Conservation (phyloP, 2,329 filamentous ascomycete species). For the Fusarium armeniacum region DNA sequence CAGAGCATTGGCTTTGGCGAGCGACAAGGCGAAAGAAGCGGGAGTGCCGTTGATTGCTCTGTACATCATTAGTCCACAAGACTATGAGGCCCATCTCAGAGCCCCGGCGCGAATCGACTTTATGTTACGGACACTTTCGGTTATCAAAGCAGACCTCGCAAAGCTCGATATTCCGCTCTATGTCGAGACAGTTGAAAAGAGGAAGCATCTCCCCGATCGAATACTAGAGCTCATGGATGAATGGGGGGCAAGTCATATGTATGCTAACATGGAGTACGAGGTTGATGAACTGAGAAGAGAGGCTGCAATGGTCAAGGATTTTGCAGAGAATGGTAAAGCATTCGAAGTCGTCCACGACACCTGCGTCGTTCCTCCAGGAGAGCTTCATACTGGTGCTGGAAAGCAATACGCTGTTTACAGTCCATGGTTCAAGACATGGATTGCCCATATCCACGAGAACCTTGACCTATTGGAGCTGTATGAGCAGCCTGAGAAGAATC, state of each 20-base stretch:
- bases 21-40: constrained; percentile 73
- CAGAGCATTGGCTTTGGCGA: constrained; percentile 76
- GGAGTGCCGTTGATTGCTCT: constrained; percentile 80
- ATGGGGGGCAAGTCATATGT: constrained; percentile 83
- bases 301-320: constrained; percentile 71
- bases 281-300: constrained; percentile 90
- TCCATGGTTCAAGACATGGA: constrained; percentile 85
- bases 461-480: constrained; percentile 74
- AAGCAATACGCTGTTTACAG: constrained; percentile 88
- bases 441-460: constrained; percentile 78
- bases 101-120: constrained; percentile 84
- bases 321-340: constrained; percentile 73
- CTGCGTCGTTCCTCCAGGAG: constrained; percentile 83
- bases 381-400: constrained; percentile 74
- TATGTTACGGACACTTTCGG: constrained; percentile 76
- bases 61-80: constrained; percentile 85
- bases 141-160: constrained; percentile 75
- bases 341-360: constrained; percentile 85
- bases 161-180: constrained; percentile 83
- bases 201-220: constrained; percentile 71
- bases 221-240: constrained; percentile 75
- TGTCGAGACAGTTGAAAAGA: constrained; percentile 77
- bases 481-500: constrained; percentile 61
- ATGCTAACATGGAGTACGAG: constrained; percentile 90
- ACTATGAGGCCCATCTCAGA: constrained; percentile 84